Evolutionary conservation across 441 rosid species (phyloP), one percentile per base, ranked within the genome.

Genomic region (Breynia disticha): DNA sequence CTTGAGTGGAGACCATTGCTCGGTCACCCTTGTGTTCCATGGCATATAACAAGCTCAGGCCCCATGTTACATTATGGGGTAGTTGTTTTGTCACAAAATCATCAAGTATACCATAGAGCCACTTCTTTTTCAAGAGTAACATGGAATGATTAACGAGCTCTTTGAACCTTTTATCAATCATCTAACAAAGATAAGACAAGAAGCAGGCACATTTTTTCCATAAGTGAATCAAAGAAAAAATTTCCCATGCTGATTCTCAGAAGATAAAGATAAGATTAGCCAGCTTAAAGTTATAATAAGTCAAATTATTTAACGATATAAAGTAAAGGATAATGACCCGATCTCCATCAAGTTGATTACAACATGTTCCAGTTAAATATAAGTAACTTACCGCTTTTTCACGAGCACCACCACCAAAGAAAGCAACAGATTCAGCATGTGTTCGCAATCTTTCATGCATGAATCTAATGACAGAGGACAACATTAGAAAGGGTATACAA

Each of bases 321-420:
- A 9, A 28, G 5, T 28, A 28, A 28, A 28, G 35, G 35, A 28
- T 28, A 28, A 28, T 28, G 5, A 28, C 8, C 35, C 8, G 8
- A 28, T 28, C 35, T 28, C 35, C 35, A n/a, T 28, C 35, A 28
- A 28, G 35, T 28, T 28, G 35, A 28, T 28, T 28, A 28, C 8
- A 28, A 28, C 4, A 9, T 28, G 35, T 28, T 28, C 8, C 35
- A 28, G 8, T 28, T 5, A 51, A 47, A 28, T 44, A 49, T 21
- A 72, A n/a, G n/a, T n/a, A n/a, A 68, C 95, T 94, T 81, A 94
- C 99, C 75, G 83, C 77, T 79, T 82, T 90, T 79, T 94, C 99
- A 65, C 99, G 81, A 60, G 91, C 82, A 66, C 99, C 99, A 56
- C 99, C 99, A 62, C 99, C 99, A 76, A 95, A 95, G 81, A 95